Evolutionary conservation across 2,329 filamentous ascomycete genomes (phyloP), one percentile per base, ranked within the genome.

Genomic region (Immersiporthe knoxdaviesiana): DNA sequence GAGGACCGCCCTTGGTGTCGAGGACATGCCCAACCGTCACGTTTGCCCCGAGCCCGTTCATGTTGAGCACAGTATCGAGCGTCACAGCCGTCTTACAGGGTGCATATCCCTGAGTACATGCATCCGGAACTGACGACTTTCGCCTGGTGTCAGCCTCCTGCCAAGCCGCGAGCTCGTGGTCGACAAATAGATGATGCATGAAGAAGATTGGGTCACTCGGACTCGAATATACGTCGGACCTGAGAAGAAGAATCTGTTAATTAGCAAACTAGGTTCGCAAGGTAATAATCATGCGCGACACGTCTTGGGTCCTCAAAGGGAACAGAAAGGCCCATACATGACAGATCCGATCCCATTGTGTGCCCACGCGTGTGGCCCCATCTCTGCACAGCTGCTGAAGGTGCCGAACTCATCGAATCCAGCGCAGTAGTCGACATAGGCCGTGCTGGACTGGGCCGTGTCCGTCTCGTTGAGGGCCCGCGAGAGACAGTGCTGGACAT

Each of bases 261-360:
- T 65, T 12, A 65, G 63, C 35, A 65, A 14, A 39, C 5, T 50
- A 16, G 10, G n/a, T 54, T 24, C n/a, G 50, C 21, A 47, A 16
- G 8, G 3, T 21, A 35, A 35, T 35, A 35, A 8, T 5, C 14
- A 27, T 14, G 24, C 8, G 18, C 14, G 1, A 14, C 3, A n/a
- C 6, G 44, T n/a, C 5, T 27, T 63, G 24, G 24, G 50, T 14
- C n/a, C n/a, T n/a, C n/a, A n/a, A 39, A 3, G 14, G 10, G n/a
- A 35, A 35, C 35, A 35, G n/a, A 10, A 16, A 21, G 44, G 44
- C 7, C 11, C 63, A 10, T 8, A 65, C 67, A 69, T 69, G 10
- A 69, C 67, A 18, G 67, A 39, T 2, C 67, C 67, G 27, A 66
- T 63, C 27, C 58, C 67, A 24, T 66, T 69, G 39, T 66, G 67